phyloP scores from a whole-genome alignment of 2,329 filamentous ascomycete species.

The Trichophyton verrucosum region DNA sequence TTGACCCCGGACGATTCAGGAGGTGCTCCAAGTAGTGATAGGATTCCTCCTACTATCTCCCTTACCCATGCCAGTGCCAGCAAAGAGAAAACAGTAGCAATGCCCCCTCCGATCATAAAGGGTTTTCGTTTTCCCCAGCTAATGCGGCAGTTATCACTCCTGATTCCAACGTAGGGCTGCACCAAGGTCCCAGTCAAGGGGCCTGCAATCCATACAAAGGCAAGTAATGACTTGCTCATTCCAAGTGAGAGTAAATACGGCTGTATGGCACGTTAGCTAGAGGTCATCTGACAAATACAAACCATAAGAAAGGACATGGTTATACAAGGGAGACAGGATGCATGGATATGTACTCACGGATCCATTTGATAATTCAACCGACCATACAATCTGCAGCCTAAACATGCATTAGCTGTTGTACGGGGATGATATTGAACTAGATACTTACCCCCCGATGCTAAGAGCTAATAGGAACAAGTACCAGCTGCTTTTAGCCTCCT shows the following conservation, averaged over 20 bases:
- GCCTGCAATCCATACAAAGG: conserved; percentile 73
- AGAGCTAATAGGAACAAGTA: conserved; percentile 79
- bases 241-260: conserved; percentile 70
- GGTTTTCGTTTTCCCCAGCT: conserved; percentile 68
- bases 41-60: conserved; percentile 56
- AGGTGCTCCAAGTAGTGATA: conserved; percentile 59
- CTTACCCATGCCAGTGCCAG: conserved; percentile 61
- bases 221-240: conserved; percentile 70
- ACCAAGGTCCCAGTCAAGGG: conserved; percentile 67
- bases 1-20: conserved; percentile 53
- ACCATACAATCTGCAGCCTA: conserved; percentile 85
- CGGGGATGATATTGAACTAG: conserved; percentile 4
- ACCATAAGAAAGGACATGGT: background rate
- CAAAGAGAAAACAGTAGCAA: conserved; percentile 55
- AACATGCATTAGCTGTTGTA: background rate
- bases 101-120: conserved; percentile 61
- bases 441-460: conserved; percentile 57
- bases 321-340: background rate
- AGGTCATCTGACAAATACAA: background rate
- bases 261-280: conserved; percentile 15
- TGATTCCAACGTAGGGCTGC: conserved; percentile 70
- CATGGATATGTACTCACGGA: conserved; percentile 42
- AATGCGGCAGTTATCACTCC: conserved; percentile 64
- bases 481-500: conserved; percentile 59
- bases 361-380: conserved; percentile 85